A percentile compares a stretch with the other conserved stretches of the same genome.
phyloP scores from a whole-genome alignment of 352 stramenopile genomes.

The Pelagophyceae sp. region DNA sequence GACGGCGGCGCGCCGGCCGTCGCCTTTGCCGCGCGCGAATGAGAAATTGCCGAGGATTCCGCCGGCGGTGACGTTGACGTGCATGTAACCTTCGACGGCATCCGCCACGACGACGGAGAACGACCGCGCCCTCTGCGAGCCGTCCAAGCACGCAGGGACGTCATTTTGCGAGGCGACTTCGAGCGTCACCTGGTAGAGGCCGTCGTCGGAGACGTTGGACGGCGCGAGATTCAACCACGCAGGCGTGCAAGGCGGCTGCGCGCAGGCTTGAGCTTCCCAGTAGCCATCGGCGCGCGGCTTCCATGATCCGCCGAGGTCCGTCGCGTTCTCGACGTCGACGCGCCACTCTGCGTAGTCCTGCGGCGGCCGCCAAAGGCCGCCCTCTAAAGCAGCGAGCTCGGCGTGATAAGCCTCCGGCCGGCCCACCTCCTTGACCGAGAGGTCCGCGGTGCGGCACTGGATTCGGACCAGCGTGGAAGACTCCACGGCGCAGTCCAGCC shows the following conservation, averaged over 20 bases:
- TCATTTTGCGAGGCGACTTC: too few relatives aligned
- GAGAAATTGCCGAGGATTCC: neutral
- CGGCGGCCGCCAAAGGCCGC: neutral
- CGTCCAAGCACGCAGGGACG: neutral
- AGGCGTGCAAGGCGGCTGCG: constrained; percentile 6
- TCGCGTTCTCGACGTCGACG: neutral
- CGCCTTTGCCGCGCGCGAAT: neutral
- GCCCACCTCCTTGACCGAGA: neutral
- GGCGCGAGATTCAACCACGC: constrained; percentile 8
- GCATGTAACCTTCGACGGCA: constrained; percentile 7
- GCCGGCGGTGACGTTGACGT: neutral
- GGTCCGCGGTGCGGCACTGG: constrained; percentile 18
- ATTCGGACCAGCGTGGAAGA: constrained; percentile 20
- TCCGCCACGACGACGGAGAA: neutral
- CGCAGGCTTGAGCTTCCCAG: neutral
- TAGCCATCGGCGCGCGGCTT: neutral
- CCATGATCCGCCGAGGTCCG: neutral
- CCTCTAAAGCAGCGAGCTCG: neutral
- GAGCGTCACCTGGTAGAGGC: neutral
- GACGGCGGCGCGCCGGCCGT: constrained; percentile 1
- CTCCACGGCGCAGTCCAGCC: constrained; percentile 13
- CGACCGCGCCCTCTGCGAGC: neutral
- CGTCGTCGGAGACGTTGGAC: neutral
- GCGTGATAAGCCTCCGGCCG: neutral
- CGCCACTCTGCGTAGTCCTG: neutral